Conservation (phyloP, 345 rosid species). For the Arabidopsis arenosa region DNA sequence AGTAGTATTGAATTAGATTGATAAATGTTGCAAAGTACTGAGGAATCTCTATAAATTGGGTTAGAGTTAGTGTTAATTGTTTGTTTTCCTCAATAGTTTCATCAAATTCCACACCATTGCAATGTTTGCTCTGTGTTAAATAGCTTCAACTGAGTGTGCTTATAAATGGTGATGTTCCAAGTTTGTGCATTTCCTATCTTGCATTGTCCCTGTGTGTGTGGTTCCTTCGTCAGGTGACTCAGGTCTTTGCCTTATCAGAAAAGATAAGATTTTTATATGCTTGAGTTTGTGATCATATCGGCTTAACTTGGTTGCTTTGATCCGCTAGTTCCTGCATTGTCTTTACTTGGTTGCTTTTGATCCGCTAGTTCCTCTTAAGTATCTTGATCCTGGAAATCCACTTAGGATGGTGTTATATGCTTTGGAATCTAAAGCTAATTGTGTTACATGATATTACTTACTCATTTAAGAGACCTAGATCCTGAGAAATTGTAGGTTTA, state of each 20-base stretch:
- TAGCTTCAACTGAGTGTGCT: constrained; percentile 10
- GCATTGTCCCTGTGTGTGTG: neutral
- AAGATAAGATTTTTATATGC: neutral
- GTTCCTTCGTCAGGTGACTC: constrained; percentile 23
- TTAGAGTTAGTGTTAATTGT: neutral
- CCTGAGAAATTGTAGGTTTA: neutral
- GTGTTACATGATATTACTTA: constrained; percentile 10
- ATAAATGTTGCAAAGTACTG: neutral
- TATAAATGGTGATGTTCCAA: neutral
- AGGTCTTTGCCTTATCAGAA: neutral
- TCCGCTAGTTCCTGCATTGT: neutral
- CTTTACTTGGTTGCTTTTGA: neutral
- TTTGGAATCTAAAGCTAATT: neutral
- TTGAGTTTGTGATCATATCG: neutral
- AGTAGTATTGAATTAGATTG: neutral
- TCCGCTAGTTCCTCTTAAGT: neutral
- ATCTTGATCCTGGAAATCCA: neutral
- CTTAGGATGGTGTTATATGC: neutral
- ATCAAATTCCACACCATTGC: neutral
- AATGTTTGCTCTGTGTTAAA: neutral
- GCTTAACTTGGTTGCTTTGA: neutral
- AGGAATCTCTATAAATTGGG: constrained; percentile 1
- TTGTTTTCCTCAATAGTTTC: neutral
- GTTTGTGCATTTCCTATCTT: neutral
- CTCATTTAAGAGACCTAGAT: neutral